Evolutionary conservation across 306 rosid species (phyloP), one percentile per base, ranked within the genome.

Genomic region (Quercus ilex): DNA sequence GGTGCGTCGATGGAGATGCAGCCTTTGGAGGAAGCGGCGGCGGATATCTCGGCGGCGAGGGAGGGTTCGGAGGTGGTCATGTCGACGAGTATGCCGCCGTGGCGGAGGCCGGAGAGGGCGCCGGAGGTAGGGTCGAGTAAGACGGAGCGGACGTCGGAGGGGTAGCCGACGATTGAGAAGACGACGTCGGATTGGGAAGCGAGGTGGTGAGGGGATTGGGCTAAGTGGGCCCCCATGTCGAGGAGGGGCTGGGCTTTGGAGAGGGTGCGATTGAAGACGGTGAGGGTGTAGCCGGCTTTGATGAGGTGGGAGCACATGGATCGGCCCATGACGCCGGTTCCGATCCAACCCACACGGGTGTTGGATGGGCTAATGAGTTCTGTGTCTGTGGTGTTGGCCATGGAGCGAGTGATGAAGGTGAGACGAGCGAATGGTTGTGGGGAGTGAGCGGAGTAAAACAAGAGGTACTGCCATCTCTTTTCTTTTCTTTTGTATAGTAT

Each of bases 21-120:
- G 58, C 68, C 74, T 21, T 86, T 87, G 14, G 85, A 78, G 12
- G 86, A 75, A 0, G 97, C 93, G 5, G 93, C 85, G 1, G 77
- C 64, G 20, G 89, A 85, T 70, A 94, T 88, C 78, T 92, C 98
- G 30, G 74, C 75, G 5, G 98, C 98, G 19, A 94, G 97, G 71
- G 97, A 89, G 58, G 98, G 98, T 14, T 92, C 98, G 12, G 98
- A 94, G 1, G 98, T 94, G 55, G 97, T 92, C 98, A 92, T 94
- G 84, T 94, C 98, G 4, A 94, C 88, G 49, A 94, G 92, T 55
- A 94, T 62, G n/a, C 97, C 94, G 13, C 95, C 97, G 10, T 87
- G 68, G n/a, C 87, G 87, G 79, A 94, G 94, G 18, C 92, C 93
- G 20, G 95, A 73, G 79, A 94, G 98, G 3, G 97, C 94, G 26